phyloP scores from a whole-genome alignment of 1,284 basidiomycete species.

The Pseudozyma thailandica region DNA sequence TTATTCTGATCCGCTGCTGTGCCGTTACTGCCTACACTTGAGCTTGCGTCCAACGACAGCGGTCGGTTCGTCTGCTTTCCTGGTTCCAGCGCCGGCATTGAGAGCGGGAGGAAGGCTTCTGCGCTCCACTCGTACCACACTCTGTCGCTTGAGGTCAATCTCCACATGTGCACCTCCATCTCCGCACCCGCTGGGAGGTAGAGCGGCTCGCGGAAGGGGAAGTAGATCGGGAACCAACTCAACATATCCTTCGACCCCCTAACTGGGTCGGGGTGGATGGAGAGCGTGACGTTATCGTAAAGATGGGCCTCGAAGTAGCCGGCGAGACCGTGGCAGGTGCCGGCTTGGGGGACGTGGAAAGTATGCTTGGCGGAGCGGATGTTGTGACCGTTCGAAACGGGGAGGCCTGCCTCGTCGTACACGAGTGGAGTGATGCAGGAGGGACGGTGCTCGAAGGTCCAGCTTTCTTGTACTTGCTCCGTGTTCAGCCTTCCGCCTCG shows the following conservation, averaged over 20 bases:
- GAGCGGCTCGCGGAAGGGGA: slow-evolving; percentile 84
- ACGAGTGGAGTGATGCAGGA: slow-evolving; percentile 49
- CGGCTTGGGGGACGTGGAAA: slow-evolving; percentile 94
- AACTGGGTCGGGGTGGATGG: slow-evolving; percentile 88
- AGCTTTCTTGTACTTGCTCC: slow-evolving; percentile 89
- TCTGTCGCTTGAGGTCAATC: slow-evolving; percentile 79
- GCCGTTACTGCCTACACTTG: slow-evolving; percentile 24
- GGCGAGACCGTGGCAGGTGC: slow-evolving; percentile 93
- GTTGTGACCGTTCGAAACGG: slow-evolving; percentile 70
- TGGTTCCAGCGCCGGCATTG: slow-evolving; percentile 17
- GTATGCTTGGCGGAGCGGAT: slow-evolving; percentile 70
- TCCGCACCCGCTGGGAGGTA: slow-evolving; percentile 93
- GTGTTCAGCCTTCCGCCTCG: slow-evolving; percentile 73
- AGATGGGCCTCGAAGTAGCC: slow-evolving; percentile 97
- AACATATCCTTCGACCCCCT: slow-evolving; percentile 89
- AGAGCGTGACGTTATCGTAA: slow-evolving; percentile 87
- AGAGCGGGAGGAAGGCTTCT: slow-evolving; percentile 81
- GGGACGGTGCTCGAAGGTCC: slow-evolving; percentile 87
- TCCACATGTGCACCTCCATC: slow-evolving; percentile 92
- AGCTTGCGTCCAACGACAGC: slow-evolving; percentile 34
- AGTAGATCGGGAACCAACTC: slow-evolving; percentile 98
- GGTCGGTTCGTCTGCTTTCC: slow-evolving; percentile 16
- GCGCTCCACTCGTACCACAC: slow-evolving; percentile 99
- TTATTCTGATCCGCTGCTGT: slow-evolving; percentile 18
- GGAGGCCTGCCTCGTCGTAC: slow-evolving; percentile 60